Base-by-base conservation (phyloP, 73 alveolate species). In the Tetrahymena thermophila region DNA sequence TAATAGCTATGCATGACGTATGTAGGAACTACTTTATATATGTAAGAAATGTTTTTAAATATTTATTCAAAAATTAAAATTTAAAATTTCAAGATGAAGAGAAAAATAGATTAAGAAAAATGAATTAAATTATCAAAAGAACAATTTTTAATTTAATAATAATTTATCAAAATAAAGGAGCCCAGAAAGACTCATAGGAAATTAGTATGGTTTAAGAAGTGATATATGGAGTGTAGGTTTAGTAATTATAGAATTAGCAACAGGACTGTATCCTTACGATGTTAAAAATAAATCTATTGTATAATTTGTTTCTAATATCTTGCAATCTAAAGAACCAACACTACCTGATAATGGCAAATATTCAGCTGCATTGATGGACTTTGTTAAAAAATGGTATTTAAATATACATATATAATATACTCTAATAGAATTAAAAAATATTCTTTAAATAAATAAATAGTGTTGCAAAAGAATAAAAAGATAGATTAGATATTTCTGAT, bases 151-250 rank as follows among this genome's bases (percentile, higher is more conserved):
- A n/a, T n/a, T n/a, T n/a, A n/a, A n/a, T n/a, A n/a, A n/a, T n/a
- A n/a, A n/a, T n/a, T n/a, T n/a, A n/a, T n/a, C n/a, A 4, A 71
- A 7, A 5, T 25, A 94, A 42, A 96, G 98, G 98, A 94, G 98
- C 34, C 99, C 99, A 34, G 99, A 98, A 93, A 96, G 98, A 94
- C 89, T 97, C 10, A 95, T 94, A 21, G 97, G 98, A 37, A 95
- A 95, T 85, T 35, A 83, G 43, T 98, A 98, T 94, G 94, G 99
- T 28, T 97, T 94, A 95, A 96, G 99, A 71, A 94, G 97, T 14
- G 99, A 98, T 97, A 96, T 98, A 16, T 98, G 99, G 99, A 94
- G 98, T 58, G 95, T 98, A 44, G 99, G 99, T 44, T 93, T 98
- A 37, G 97, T 98, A 0, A 95, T 98, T 34, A 96, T 94, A 94